Base-by-base conservation (phyloP, 2,329 filamentous ascomycete genomes). In the Triangularia verruculosa region DNA sequence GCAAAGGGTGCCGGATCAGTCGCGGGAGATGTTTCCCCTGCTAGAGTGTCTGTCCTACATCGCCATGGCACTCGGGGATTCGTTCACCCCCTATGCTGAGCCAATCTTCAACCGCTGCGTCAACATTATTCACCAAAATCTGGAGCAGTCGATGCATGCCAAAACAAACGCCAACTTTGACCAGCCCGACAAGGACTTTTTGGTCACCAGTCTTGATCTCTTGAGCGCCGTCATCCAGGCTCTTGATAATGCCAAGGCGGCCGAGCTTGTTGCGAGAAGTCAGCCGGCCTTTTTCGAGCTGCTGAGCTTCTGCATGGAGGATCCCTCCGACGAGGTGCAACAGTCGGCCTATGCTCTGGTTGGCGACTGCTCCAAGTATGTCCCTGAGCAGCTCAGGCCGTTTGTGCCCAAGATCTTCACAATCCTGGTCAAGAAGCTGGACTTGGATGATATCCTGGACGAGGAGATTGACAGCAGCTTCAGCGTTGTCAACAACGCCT, bases 1-100 rank as follows among this genome's bases (percentile, higher is more conserved):
- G 87, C 89, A 92, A 74, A 89, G 88, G 72, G 90, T 98, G 8
- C 83, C 88, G 2, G 93, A 99, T 74, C 87, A 96, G 74, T 96
- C 94, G 2, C 86, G 93, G 69, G 95, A 99, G 78, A 84, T 99
- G 64, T 97, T 99, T 75, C 93, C 95, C 1, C 80, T 99, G 56
- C 83, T 98, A n/a, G 95, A 98, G 76, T 99, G 95, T 73, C 84
- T 99, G 52, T 96, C 95, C 0, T 99, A 97, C 73, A 90, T 99
- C 51, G 91, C 93, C 57, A 89, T 91, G 71, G 92, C 95, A 2
- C 87, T 99, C 51, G 90, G 91, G 30, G 84, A 89, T 69, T 83
- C 85, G 0, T 99, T 99, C 73, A 84, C 91, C 4, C 91, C 91
- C 4, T 99, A 93, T 73, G 92, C 95, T 0, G 82, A 86, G 63